phyloP scores from a whole-genome alignment of 257 asterid genomes.

The Schizonepeta tenuifolia region DNA sequence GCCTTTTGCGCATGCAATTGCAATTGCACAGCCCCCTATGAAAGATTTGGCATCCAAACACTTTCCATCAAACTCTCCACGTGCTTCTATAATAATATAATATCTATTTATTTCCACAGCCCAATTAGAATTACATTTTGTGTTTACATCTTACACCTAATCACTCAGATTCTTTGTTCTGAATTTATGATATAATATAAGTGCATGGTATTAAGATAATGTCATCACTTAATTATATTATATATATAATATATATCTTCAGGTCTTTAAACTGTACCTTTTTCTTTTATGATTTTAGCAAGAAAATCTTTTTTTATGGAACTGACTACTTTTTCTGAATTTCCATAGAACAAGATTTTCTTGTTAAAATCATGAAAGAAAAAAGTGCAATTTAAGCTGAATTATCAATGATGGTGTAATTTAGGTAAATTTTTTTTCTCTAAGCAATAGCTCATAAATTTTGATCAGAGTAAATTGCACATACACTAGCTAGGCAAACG shows the following conservation, averaged over 20 bases:
- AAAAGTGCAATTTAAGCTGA: too few relatives aligned
- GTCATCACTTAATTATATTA: too few relatives aligned
- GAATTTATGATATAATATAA: not conserved
- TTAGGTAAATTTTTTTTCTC: too few relatives aligned
- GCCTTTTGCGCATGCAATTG: slow-evolving; percentile 41
- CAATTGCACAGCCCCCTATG: slow-evolving; percentile 7
- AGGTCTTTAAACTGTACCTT: not conserved
- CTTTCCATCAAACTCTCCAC: slow-evolving; percentile 24
- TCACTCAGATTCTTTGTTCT: not conserved
- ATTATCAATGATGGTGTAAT: too few relatives aligned
- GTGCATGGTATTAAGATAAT: not conserved
- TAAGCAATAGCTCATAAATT: too few relatives aligned
- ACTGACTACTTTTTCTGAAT: too few relatives aligned
- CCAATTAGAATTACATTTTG: not conserved
- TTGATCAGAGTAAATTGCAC: too few relatives aligned
- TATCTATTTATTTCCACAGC: not conserved
- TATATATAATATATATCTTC: too few relatives aligned
- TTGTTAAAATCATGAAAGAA: too few relatives aligned
- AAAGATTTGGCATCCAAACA: slow-evolving; percentile 43
- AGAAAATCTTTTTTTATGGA: not conserved
- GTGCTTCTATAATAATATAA: slow-evolving; percentile 15
- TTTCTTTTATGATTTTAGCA: not conserved
- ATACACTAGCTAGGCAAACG: too few relatives aligned
- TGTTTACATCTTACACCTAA: not conserved
- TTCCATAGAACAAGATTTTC: too few relatives aligned